Evolutionary conservation across 1,139 yeast genomes (phyloP), one percentile per base, ranked within the genome.

Genomic region (Blastobotrys serpentis): DNA sequence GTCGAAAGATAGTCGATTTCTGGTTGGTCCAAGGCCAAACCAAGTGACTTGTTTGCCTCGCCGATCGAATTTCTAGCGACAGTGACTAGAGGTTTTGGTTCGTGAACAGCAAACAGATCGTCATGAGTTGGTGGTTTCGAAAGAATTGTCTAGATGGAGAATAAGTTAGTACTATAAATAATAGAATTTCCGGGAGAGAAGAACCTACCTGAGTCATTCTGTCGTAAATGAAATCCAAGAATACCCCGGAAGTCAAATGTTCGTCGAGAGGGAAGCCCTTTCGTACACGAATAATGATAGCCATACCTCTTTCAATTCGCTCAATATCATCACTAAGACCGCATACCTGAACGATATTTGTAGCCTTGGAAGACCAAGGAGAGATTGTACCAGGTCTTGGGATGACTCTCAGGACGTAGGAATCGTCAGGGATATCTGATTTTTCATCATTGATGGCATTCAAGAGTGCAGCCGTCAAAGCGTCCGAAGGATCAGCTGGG

Each of bases 361-460:
- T 90, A 32, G 99, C 99, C 71, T 94, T 94, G 14, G 98, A 90
- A 14, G 97, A 88, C 99, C 99, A 94, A 29, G 98, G 98, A 21
- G 98, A 90, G 57, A 92, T 89, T 19, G 98, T 92, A 52, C 98
- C 98, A 7, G 92, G 76, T 68, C 98, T 81, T 42, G 99, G 98
- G 51, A 90, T 76, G 49, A 94, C 77, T 65, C 95, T 78, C 47
- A 92, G 71, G 59, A 89, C 71, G 55, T 79, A 78, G 32, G 80
- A 70, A 62, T 82, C 80, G 14, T 73, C 70, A 36, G 73, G 81
- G 49, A 78, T 65, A 16, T 63, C 54, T 1, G 60, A 46, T 38
- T 56, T 51, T 30, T 54, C 57, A 23, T 55, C 53, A 40, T 50
- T 46, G 16, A 51, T 44, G 29, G 49, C 43, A 23, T 43, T 50